phyloP scores from a whole-genome alignment of 805 yeast species.

The Metschnikowia dekortorum region DNA sequence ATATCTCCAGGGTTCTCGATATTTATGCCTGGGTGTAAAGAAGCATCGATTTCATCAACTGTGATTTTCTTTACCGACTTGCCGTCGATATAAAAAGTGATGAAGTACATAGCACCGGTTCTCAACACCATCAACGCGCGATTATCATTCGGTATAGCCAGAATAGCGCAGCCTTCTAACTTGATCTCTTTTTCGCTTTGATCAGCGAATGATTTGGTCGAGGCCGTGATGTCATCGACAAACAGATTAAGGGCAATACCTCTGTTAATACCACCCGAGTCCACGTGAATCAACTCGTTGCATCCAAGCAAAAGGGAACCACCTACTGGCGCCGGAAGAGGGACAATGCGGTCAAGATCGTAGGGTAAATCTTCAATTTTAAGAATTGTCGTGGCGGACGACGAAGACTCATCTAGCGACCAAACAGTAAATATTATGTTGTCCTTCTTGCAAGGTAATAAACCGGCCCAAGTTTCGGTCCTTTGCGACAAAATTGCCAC shows the following conservation, averaged over 20 bases:
- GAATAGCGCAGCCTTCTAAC: slow-evolving; percentile 48
- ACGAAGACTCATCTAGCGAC: slow-evolving; percentile 58
- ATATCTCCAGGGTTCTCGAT: slow-evolving; percentile 39
- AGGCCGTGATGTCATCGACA: slow-evolving; percentile 35
- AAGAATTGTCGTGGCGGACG: slow-evolving; percentile 62
- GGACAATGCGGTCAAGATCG: slow-evolving; percentile 61
- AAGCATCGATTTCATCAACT: slow-evolving; percentile 28
- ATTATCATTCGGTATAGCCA: slow-evolving; percentile 33
- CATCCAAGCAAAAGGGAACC: slow-evolving; percentile 71
- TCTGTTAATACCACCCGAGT: slow-evolving; percentile 65
- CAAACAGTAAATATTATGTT: slow-evolving; percentile 57
- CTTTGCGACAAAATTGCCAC: slow-evolving; percentile 59
- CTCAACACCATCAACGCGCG: slow-evolving; percentile 29
- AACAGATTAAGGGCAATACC: slow-evolving; percentile 61
- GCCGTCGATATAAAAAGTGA: slow-evolving; percentile 40
- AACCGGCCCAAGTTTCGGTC: slow-evolving; percentile 74
- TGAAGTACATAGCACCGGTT: slow-evolving; percentile 31
- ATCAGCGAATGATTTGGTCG: slow-evolving; percentile 39
- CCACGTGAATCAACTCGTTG: slow-evolving; percentile 74
- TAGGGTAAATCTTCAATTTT: slow-evolving; percentile 65
- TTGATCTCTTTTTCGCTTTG: slow-evolving; percentile 47
- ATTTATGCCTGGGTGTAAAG: slow-evolving; percentile 27
- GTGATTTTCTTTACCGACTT: slow-evolving; percentile 34
- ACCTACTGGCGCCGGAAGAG: slow-evolving; percentile 60
- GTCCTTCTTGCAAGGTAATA: slow-evolving; percentile 56